Evolutionary conservation across 2,329 filamentous ascomycete species (phyloP), one percentile per base, ranked within the genome.

Genomic region (Chrysosporium keratinophilum): DNA sequence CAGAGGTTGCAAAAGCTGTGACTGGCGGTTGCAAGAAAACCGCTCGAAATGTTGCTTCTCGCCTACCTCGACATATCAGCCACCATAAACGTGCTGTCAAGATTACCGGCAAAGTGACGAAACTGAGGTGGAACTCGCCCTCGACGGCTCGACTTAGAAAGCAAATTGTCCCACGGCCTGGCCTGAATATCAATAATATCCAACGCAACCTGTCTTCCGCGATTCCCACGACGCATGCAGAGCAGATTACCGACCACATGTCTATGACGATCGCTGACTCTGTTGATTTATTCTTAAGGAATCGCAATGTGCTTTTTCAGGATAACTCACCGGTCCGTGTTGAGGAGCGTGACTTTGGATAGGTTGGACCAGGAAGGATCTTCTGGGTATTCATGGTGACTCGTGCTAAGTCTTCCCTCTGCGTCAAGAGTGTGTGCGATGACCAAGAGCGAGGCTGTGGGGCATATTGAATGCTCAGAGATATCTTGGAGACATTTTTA

Each of bases 1-100:
- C 64, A 46, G 63, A 67, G 44, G 31, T 68, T 15, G 64, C 60
- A 5, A 50, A 54, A 17, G 57, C 57, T 6, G 53, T 68, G 17
- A 55, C 56, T 19, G 50, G 56, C 31, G 55, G 57, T 23, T 67
- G 55, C 46, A 53, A 47, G 34, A 56, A 37, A 14, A 54, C 54
- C 37, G 53, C 50, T 35, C 55, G 39, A 20, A 58, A 56, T n/a
- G 23, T 43, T 39, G 20, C 7, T 5, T 20, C 41, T 37, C 41
- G 14, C 28, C 19, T 35, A n/a, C 37, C 41, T 19, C 33, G 33
- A 33, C 23, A 15, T 17, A 23, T 23, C 23, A 42, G 14, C 7
- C 5, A 14, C 7, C 5, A 14, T 12, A 52, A 52, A 31, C 9
- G 20, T 28, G 17, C 34, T 17, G 17, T 10, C 19, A 52, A 23